phyloP scores from a whole-genome alignment of 73 alveolate species.

The Paramecium tetraurelia region DNA sequence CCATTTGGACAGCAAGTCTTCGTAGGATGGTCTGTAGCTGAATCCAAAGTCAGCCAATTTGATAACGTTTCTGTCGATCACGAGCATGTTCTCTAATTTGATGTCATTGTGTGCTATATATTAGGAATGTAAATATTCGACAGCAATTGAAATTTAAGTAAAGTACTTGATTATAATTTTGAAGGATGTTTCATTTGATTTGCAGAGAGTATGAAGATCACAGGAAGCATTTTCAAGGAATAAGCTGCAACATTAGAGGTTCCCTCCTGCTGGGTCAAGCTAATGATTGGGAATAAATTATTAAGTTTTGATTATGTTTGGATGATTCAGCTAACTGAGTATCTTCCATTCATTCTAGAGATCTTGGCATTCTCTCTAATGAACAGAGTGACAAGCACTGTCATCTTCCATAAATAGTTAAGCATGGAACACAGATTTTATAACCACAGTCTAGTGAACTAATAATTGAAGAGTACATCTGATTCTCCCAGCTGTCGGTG shows the following conservation, averaged over 20 bases:
- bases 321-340: background rate
- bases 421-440: conserved; percentile 43
- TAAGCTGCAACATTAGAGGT: background rate
- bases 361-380: conserved; percentile 37
- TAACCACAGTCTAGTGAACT: background rate
- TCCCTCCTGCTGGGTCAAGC: background rate
- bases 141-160: conserved; percentile 4
- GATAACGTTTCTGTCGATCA: background rate
- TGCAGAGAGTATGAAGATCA: conserved; percentile 30
- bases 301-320: background rate
- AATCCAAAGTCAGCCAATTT: conserved; percentile 52
- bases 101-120: conserved; percentile 44
- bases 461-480: background rate
- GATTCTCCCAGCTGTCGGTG: background rate
- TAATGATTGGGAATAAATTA: conserved; percentile 4
- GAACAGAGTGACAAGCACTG: background rate
- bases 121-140: conserved; percentile 15
- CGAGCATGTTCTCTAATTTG: conserved; percentile 44
- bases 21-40: background rate
- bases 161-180: conserved; percentile 10
- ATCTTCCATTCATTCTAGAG: conserved; percentile 38
- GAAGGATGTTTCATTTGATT: conserved; percentile 11
- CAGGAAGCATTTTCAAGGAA: conserved; percentile 35
- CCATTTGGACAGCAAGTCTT: conserved; percentile 1
- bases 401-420: conserved; percentile 7